Percentiles rank a stretch among this genome's conserved stretches.
Conservation (phyloP, 2,329 filamentous ascomycete species). For the Verticillium longisporum region DNA sequence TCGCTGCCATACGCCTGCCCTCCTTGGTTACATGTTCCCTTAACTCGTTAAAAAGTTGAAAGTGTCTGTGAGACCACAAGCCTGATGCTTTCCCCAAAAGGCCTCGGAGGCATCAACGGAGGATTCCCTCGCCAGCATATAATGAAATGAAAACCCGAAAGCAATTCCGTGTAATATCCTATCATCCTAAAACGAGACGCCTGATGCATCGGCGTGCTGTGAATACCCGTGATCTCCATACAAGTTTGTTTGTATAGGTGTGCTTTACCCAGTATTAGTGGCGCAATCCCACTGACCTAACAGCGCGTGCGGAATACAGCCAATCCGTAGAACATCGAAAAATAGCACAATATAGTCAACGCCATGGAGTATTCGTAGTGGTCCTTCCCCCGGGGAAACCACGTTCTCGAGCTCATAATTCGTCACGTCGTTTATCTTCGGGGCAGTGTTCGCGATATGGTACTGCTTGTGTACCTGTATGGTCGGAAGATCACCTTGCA, state of each 20-base stretch:
- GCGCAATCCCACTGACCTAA: too few relatives aligned
- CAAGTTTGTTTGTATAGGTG: too few relatives aligned
- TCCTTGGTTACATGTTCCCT: not conserved
- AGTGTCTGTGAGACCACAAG: not conserved
- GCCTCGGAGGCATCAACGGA: not conserved
- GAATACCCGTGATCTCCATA: not conserved
- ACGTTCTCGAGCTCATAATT: not conserved
- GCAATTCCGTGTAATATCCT: not conserved
- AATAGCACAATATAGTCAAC: not conserved
- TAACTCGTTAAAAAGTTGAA: not conserved
- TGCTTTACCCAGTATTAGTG: too few relatives aligned
- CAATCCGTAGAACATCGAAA: too few relatives aligned
- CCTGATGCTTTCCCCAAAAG: not conserved
- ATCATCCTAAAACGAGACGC: not conserved
- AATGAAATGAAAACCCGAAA: not conserved
- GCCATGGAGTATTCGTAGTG: not conserved
- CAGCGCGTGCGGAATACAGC: too few relatives aligned
- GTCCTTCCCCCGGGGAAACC: not conserved
- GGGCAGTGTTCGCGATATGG: not conserved
- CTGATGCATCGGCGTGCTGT: not conserved
- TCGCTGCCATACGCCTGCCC: not conserved
- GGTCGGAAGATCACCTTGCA: constrained; percentile 46
- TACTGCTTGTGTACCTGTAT: not conserved
- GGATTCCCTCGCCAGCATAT: not conserved
- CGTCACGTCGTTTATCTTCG: not conserved